Evolutionary conservation across 108 stramenopile genomes (phyloP).

Genomic region (Nitzschia sp.): DNA sequence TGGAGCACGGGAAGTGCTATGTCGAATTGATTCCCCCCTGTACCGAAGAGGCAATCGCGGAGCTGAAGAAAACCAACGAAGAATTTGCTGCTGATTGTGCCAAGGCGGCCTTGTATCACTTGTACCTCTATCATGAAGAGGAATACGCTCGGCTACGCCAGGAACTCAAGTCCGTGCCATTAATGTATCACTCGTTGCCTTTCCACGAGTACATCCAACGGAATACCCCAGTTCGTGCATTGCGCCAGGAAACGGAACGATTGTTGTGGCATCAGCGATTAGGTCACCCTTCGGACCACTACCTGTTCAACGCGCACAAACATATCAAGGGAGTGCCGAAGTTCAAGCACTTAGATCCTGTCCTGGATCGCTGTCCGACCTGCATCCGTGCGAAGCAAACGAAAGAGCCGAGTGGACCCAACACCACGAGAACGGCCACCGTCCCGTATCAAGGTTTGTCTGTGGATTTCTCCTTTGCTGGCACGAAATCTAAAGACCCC

Average conservation of each 20-base stretch:
- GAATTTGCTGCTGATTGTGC: neutral
- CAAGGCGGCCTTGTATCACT: neutral
- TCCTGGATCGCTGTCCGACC: constrained; percentile 26
- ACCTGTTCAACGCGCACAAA: constrained; percentile 24
- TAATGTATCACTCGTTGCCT: neutral
- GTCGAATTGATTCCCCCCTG: neutral
- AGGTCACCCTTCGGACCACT: constrained; percentile 16
- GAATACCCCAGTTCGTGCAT: neutral
- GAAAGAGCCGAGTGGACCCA: constrained; percentile 17
- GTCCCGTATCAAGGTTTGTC: constrained; percentile 13
- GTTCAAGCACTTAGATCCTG: neutral
- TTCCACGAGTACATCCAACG: neutral
- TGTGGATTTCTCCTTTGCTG: too few relatives aligned
- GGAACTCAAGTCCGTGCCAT: neutral
- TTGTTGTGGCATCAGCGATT: constrained; percentile 33
- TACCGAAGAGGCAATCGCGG: neutral
- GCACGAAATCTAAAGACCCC: too few relatives aligned
- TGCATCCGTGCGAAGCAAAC: constrained; percentile 34
- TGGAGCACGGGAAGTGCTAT: neutral
- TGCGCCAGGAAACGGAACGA: too few relatives aligned
- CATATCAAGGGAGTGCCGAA: too few relatives aligned
- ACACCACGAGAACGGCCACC: constrained; percentile 8
- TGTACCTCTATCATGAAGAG: neutral
- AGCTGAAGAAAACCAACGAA: neutral
- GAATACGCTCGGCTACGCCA: neutral